Conservation (phyloP, 768 basidiomycete species). For the Amanita thiersii region DNA sequence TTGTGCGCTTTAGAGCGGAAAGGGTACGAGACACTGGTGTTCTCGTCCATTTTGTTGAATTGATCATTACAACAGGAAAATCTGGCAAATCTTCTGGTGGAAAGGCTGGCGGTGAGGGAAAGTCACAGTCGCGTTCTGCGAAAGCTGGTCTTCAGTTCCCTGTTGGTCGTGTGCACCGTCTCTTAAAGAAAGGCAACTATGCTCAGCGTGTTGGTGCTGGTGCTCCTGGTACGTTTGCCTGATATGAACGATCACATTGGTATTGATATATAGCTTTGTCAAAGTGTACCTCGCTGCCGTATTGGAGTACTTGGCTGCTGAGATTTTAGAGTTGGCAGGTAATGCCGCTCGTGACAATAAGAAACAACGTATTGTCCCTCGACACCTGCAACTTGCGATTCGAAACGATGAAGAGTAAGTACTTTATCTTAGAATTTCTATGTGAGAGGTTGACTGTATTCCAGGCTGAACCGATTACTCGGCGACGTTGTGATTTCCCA, state of each 20-base stretch:
- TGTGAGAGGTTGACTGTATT: background rate
- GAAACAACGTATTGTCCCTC: conserved; percentile 93
- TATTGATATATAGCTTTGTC: conserved; percentile 5
- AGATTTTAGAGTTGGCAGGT: conserved; percentile 90
- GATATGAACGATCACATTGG: background rate
- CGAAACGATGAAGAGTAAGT: conserved; percentile 86
- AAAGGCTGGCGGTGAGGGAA: conserved; percentile 45
- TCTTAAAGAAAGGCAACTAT: conserved; percentile 81
- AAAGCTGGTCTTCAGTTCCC: conserved; percentile 81
- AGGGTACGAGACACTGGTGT: conserved; percentile 18
- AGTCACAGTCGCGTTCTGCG: conserved; percentile 63
- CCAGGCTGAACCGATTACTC: conserved; percentile 59
- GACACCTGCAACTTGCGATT: conserved; percentile 92
- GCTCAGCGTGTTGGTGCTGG: conserved; percentile 84
- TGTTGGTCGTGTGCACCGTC: conserved; percentile 90
- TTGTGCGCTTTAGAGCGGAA: conserved; percentile 24
- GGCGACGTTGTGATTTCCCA: conserved; percentile 89
- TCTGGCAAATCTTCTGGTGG: conserved; percentile 68
- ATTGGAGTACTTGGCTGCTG: conserved; percentile 87
- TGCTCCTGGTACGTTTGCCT: conserved; percentile 60
- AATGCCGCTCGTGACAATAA: conserved; percentile 88
- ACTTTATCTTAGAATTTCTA: too few relatives aligned
- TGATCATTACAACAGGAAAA: conserved; percentile 25
- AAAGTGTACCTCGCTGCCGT: conserved; percentile 88
- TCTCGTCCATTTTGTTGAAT: background rate